Conservation (phyloP, 495 filamentous ascomycete genomes). For the Neurospora sp. region DNA sequence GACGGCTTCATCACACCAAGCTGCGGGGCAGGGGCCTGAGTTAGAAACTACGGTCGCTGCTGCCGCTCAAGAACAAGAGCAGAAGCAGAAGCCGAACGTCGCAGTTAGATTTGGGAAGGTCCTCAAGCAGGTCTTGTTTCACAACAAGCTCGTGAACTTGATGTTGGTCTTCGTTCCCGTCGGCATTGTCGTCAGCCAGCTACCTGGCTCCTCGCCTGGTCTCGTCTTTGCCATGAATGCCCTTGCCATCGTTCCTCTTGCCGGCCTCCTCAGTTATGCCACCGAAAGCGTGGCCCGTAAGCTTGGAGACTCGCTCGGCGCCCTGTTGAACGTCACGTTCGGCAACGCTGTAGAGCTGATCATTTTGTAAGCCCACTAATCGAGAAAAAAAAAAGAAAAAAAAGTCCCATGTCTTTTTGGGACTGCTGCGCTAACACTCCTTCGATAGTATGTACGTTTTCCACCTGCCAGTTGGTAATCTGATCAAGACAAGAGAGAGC, state of each 20-base stretch:
- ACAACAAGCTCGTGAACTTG: constrained; percentile 63
- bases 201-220: constrained; percentile 19
- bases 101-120: constrained; percentile 38
- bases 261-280: constrained; percentile 65
- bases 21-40: constrained; percentile 48
- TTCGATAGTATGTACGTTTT: constrained; percentile 17
- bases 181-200: constrained; percentile 56
- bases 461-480: constrained; percentile 5
- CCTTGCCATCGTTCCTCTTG: constrained; percentile 74
- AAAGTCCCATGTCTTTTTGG: background rate
- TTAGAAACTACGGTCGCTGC: constrained; percentile 17
- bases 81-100: constrained; percentile 34
- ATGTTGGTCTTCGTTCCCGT: constrained; percentile 72
- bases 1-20: constrained; percentile 42
- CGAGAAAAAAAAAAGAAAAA: background rate
- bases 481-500: constrained; percentile 23
- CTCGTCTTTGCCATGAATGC: constrained; percentile 71
- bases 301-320: constrained; percentile 71
- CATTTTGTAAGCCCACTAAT: constrained; percentile 19
- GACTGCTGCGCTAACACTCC: background rate
- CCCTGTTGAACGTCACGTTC: constrained; percentile 78
- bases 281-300: constrained; percentile 72
- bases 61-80: constrained; percentile 1
- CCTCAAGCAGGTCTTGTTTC: constrained; percentile 44
- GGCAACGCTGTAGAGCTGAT: constrained; percentile 66